Base-by-base conservation (phyloP, 2,329 filamentous ascomycete genomes). In the Scleromitrula shiraiana region DNA sequence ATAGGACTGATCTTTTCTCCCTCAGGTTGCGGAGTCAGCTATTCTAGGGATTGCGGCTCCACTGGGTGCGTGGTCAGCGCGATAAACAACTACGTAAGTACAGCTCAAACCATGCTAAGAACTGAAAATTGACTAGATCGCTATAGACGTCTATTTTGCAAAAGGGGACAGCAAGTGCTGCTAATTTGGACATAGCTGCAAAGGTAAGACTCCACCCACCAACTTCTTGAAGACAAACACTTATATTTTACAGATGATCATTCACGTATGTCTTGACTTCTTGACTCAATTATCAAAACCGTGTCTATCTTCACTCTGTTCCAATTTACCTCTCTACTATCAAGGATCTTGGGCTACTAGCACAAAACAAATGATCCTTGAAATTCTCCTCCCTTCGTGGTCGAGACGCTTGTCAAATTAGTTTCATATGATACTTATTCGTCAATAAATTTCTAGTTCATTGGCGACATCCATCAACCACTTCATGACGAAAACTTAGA, bases 391-490 rank as follows among this genome's bases (percentile, higher is more conserved):
- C 10, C 56, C 56, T 14, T 54, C 56, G 10, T 57, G 55, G 55
- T 52, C 45, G n/a, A n/a, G n/a, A n/a, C n/a, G n/a, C n/a, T n/a
- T n/a, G n/a, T 17, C 53, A 12, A 15, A 38, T 9, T 0, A 22
- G 22, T 17, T 30, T 22, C 19, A 22, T 30, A 45, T 22, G 30
- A 12, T 8, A 7, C 3, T 30, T 23, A 29, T 33, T 38, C 42
- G 38, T 26, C 41, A 22, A 33, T n/a, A n/a, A n/a, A n/a, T n/a
- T 17, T 43, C 37, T 53, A 59, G 55, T 58, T 61, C 43, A 22
- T 61, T 12, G 80, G 80, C 49, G 83, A 85, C 62, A 76, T 85
- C 51, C 80, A 85, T 63, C 79, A 85, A 66, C 81, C 81, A 19
- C 68, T 85, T 50, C 81, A 85, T 62, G 77, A 77, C 48, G 81